phyloP scores from a whole-genome alignment of 2,329 filamentous ascomycete species.

The Arthrinium puccinioides region DNA sequence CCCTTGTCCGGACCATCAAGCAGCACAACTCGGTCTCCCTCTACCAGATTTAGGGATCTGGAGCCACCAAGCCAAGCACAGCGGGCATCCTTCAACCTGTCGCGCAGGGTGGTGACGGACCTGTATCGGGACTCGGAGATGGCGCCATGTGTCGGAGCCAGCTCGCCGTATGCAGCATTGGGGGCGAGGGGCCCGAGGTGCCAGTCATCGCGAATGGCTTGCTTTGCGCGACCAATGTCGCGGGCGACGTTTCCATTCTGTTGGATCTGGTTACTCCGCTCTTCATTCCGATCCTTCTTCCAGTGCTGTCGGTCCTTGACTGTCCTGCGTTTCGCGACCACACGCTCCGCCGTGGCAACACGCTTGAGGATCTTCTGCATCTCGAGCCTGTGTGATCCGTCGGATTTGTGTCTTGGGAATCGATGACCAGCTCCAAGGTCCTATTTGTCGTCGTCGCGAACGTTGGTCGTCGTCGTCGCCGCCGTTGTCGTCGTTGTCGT shows the following conservation, averaged over 20 bases:
- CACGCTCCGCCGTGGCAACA: slow-evolving; percentile 29
- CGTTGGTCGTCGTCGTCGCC: too few relatives aligned
- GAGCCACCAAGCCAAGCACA: slow-evolving; percentile 49
- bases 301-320: slow-evolving; percentile 14
- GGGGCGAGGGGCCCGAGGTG: slow-evolving; percentile 71
- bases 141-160: slow-evolving; percentile 52
- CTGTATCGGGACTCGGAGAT: slow-evolving; percentile 30
- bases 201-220: slow-evolving; percentile 67
- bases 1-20: slow-evolving; percentile 72
- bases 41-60: slow-evolving; percentile 53
- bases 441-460: background rate
- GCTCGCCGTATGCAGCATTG: slow-evolving; percentile 59
- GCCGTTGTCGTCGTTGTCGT: too few relatives aligned
- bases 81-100: slow-evolving; percentile 32
- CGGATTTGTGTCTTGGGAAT: background rate
- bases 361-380: slow-evolving; percentile 27
- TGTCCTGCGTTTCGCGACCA: slow-evolving; percentile 22
- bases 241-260: slow-evolving; percentile 19
- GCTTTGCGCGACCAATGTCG: slow-evolving; percentile 39
- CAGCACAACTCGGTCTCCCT: slow-evolving; percentile 75
- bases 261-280: slow-evolving; percentile 13
- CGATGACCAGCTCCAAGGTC: background rate
- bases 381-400: background rate
- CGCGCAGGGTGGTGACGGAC: slow-evolving; percentile 19
- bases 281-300: slow-evolving; percentile 16